These are phyloP conservation scores for Rhizopogon salebrosus DNA, from an alignment of 768 basidiomycete species.

Conservation along the genomic window DNA sequence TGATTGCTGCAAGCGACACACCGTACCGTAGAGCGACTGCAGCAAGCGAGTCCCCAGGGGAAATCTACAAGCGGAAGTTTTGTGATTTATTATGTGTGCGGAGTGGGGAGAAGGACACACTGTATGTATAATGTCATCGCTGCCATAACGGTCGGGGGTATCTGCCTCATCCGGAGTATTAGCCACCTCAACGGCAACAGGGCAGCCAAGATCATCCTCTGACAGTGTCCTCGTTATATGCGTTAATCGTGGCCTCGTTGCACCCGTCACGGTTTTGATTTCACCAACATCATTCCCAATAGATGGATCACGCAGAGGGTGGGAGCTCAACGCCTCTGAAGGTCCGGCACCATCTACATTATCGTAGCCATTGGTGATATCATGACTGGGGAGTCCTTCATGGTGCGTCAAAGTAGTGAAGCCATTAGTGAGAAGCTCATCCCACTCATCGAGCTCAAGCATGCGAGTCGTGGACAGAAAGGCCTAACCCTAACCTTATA, in stretches of 20 bases:
- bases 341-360: background rate
- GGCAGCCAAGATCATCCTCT: background rate
- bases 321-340: background rate
- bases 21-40: conserved; percentile 89
- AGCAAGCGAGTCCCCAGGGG: conserved; percentile 72
- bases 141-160: background rate
- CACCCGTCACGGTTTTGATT: background rate
- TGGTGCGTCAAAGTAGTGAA: background rate
- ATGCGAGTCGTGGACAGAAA: conserved; percentile 12
- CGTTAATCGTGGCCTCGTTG: background rate
- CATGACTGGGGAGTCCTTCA: background rate
- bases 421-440: conserved; percentile 17
- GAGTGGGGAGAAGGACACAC: background rate
- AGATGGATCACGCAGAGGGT: background rate
- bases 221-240: background rate
- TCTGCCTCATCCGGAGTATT: background rate
- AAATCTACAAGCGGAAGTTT: conserved; percentile 42
- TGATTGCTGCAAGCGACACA: conserved; percentile 74
- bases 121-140: background rate
- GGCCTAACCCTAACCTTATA: background rate
- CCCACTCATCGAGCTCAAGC: conserved; percentile 19
- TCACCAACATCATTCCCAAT: background rate
- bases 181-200: too few relatives aligned
- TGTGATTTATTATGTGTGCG: background rate
- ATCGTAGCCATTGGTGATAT: too few relatives aligned